phyloP scores from a whole-genome alignment of 2,329 filamentous ascomycete species.

The Stagonosporopsis vannaccii region DNA sequence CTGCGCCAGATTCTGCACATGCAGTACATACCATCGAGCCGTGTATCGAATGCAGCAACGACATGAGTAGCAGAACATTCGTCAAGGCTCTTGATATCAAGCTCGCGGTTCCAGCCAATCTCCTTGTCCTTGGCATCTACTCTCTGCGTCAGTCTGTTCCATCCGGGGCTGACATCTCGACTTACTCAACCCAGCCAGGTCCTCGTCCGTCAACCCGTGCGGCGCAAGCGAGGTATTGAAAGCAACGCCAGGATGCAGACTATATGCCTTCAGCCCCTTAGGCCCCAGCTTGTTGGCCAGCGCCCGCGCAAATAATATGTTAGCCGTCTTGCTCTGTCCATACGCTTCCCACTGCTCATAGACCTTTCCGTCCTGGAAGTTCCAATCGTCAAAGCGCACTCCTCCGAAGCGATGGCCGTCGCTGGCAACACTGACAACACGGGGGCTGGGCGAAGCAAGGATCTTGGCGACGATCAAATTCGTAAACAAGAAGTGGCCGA shows the following conservation, averaged over 20 bases:
- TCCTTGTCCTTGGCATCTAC: conserved; percentile 26
- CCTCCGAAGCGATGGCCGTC: conserved; percentile 50
- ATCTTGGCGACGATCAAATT: conserved; percentile 56
- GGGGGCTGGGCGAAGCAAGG: conserved; percentile 37
- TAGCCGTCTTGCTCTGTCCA: conserved; percentile 61
- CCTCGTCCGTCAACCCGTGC: conserved; percentile 27
- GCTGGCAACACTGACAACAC: conserved; percentile 55
- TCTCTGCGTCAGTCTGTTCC: not conserved
- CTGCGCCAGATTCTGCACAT: not conserved
- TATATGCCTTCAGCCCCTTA: conserved; percentile 35
- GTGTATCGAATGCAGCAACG: conserved; percentile 40
- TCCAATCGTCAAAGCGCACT: conserved; percentile 55
- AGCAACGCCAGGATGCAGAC: conserved; percentile 40
- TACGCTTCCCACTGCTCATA: conserved; percentile 57
- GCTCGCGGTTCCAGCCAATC: conserved; percentile 30
- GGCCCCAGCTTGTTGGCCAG: conserved; percentile 32
- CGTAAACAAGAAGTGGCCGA: conserved; percentile 58
- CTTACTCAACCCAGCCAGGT: conserved; percentile 29
- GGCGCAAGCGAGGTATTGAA: conserved; percentile 34
- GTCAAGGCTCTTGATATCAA: conserved; percentile 36
- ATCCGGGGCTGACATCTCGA: not conserved
- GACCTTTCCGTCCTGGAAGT: conserved; percentile 51
- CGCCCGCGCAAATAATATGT: conserved; percentile 48
- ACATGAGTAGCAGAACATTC: conserved; percentile 43
- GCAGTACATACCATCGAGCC: conserved; percentile 24